phyloP scores from a whole-genome alignment of 768 basidiomycete genomes.

The Suillus lakei region DNA sequence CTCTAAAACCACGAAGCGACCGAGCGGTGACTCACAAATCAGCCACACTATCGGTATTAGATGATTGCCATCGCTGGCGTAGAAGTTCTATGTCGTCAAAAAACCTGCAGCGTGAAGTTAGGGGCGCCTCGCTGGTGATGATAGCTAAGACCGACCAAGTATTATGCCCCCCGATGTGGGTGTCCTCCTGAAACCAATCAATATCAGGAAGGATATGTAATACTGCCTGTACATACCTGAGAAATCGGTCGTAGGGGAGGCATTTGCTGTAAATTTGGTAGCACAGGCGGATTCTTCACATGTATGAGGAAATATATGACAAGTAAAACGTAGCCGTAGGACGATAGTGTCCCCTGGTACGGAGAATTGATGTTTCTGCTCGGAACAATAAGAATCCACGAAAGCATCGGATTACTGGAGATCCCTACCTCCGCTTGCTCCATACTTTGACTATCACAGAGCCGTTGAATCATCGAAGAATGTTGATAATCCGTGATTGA shows the following conservation, averaged over 20 bases:
- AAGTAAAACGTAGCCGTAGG: conserved; percentile 96
- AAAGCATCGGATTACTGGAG: background rate
- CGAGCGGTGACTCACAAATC: conserved; percentile 70
- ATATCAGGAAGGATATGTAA: conserved; percentile 3
- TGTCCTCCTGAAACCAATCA: conserved; percentile 63
- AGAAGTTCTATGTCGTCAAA: conserved; percentile 97
- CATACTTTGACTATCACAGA: conserved; percentile 87
- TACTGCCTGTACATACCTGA: conserved; percentile 48
- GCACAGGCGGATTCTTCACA: conserved; percentile 95
- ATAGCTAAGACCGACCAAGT: conserved; percentile 58
- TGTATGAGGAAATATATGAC: conserved; percentile 98
- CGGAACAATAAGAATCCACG: conserved; percentile 11
- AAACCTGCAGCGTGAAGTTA: conserved; percentile 58
- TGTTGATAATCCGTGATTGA: conserved; percentile 17
- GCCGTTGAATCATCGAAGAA: conserved; percentile 17
- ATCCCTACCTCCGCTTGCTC: conserved; percentile 84
- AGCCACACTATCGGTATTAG: conserved; percentile 90
- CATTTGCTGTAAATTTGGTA: conserved; percentile 96
- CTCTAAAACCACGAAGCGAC: background rate
- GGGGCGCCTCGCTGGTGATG: conserved; percentile 16
- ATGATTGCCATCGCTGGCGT: conserved; percentile 91
- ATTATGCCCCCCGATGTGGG: conserved; percentile 79
- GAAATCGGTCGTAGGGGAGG: conserved; percentile 88
- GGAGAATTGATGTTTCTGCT: conserved; percentile 96
- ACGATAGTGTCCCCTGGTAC: conserved; percentile 94